A percentile compares a stretch with the other conserved stretches of the same genome.
Evolutionary conservation across 179 eudicot species (phyloP).

Genomic region (Gypsophila paniculata): DNA sequence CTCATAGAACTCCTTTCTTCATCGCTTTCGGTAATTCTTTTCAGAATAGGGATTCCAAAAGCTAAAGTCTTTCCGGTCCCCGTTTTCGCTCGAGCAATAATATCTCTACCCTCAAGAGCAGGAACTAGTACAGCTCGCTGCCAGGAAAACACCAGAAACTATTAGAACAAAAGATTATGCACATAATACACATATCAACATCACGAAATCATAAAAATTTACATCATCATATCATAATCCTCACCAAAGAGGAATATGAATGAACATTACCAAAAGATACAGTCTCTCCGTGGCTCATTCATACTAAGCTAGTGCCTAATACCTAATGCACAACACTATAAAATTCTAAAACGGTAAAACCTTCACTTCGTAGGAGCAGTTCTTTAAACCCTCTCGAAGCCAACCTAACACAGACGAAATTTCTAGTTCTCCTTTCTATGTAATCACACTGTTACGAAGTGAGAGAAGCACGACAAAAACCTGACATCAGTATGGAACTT

Average conservation of each 20-base stretch:
- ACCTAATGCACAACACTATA: no score
- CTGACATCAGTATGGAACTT: neutral
- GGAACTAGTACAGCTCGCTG: slow-evolving; percentile 91
- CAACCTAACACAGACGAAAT: neutral
- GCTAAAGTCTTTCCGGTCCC: slow-evolving; percentile 97
- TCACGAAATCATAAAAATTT: neutral
- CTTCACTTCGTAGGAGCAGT: neutral
- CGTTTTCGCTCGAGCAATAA: slow-evolving; percentile 95
- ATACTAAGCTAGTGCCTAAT: neutral
- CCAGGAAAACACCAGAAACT: slow-evolving; percentile 17
- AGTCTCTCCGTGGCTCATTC: neutral
- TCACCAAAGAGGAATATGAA: neutral
- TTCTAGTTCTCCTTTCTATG: neutral
- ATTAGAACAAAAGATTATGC: slow-evolving; percentile 1
- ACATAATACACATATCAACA: neutral
- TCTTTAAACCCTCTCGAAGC: neutral
- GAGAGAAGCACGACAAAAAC: neutral
- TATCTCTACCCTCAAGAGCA: slow-evolving; percentile 79
- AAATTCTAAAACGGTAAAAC: neutral
- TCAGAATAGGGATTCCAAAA: slow-evolving; percentile 83
- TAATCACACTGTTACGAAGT: neutral
- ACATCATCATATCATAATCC: neutral
- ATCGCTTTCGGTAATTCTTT: slow-evolving; percentile 52
- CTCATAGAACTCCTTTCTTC: slow-evolving; percentile 48
- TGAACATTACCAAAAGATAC: neutral